phyloP scores from a whole-genome alignment of 768 basidiomycete genomes.

The Trametes maxima region DNA sequence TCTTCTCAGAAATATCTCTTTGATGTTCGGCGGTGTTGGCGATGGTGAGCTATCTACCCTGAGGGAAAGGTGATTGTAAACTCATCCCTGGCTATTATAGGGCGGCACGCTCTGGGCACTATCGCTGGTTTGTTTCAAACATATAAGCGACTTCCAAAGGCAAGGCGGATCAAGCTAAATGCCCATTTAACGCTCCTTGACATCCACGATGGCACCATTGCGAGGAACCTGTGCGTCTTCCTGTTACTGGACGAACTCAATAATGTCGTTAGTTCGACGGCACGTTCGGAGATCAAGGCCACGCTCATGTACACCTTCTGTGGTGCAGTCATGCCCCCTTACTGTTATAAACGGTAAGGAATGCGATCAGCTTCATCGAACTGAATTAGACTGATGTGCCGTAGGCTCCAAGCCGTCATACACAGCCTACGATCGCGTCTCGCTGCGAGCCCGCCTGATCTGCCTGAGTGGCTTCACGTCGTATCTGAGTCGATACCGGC shows the following conservation, averaged over 20 bases:
- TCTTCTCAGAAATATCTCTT: constrained; percentile 5
- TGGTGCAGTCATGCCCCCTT: constrained; percentile 3
- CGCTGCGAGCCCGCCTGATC: not conserved
- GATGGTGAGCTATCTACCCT: constrained; percentile 15
- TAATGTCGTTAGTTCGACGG: not conserved
- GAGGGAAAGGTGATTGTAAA: too few relatives aligned
- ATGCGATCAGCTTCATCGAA: not conserved
- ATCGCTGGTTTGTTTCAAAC: constrained; percentile 10
- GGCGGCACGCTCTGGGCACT: constrained; percentile 19
- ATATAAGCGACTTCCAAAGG: constrained; percentile 1
- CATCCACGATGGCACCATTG: constrained; percentile 16
- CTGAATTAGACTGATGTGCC: not conserved
- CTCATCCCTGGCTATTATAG: not conserved
- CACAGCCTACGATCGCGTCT: not conserved
- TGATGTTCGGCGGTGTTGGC: constrained; percentile 26
- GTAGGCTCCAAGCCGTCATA: not conserved
- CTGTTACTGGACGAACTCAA: constrained; percentile 18
- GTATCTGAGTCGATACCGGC: not conserved
- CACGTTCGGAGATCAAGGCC: constrained; percentile 14
- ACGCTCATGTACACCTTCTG: constrained; percentile 9
- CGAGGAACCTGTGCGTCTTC: constrained; percentile 22
- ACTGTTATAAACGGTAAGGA: constrained; percentile 7
- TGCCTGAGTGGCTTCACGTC: constrained; percentile 3
- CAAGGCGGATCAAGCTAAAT: not conserved
- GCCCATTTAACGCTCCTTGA: constrained; percentile 24